Base-by-base conservation (phyloP, 805 yeast genomes). In the Candida broadrunensis region DNA sequence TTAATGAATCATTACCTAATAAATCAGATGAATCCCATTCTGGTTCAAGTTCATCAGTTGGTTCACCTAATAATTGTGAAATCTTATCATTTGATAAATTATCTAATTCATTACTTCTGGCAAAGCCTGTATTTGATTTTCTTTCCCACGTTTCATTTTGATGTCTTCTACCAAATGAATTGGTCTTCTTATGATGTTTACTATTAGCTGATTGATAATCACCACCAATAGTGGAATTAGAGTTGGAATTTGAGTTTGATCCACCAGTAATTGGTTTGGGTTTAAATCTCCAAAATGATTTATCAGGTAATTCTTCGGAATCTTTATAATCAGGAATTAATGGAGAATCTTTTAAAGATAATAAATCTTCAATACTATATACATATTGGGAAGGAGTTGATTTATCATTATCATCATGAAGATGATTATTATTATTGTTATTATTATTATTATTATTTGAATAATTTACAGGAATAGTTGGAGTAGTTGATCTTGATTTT, bases 251-350 rank as follows among this genome's bases (percentile, higher is more conserved):
- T 39, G 39, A 25, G 33, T 35, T 14, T 5, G 17, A 14, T 5
- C 9, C 9, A 5, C 32, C 18, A 14, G 18, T 14, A 14, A 29
- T 15, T 15, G 18, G 30, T 38, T 48, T 38, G 33, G 49, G 46
- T 46, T 62, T 64, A 39, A 67, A 52, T 44, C 76, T 67, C 76
- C 81, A 80, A 49, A 78, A 80, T 14, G 67, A 61, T 39, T 56
- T 61, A 27, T 65, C 73, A 3, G 83, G 83, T 46, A 77, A 61
- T 21, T 56, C 46, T 12, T 62, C 52, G 5, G 57, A 38, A 38
- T 55, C 55, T 43, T 55, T 51, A 43, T 63, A 60, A 37, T 56
- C 52, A 13, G 54, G 53, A 25, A 67, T 60, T 9, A 63, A 44
- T 12, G 77, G 72, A 18, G 69, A 61, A 3, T 59, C 50, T 38